These are phyloP conservation scores for Prunus fruticosa DNA, from an alignment of 306 rosid species.

Conservation along the genomic window DNA sequence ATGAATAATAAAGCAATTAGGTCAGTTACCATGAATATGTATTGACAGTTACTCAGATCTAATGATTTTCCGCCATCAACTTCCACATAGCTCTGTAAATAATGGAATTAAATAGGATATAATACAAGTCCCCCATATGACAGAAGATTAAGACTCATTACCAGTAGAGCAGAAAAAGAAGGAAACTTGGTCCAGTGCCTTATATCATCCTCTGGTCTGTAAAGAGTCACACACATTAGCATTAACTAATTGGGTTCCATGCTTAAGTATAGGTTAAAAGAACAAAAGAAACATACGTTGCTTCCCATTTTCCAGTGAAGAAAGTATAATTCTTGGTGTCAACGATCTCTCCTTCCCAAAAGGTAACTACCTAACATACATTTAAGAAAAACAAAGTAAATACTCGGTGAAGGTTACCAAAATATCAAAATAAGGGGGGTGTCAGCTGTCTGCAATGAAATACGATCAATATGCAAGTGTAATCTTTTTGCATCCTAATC, in stretches of 20 bases:
- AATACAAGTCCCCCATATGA: background rate
- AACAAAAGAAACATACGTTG: constrained; percentile 56
- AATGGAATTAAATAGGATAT: constrained; percentile 10
- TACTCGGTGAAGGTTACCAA: background rate
- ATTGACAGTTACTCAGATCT: constrained; percentile 74
- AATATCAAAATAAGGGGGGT: background rate
- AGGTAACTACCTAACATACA: constrained; percentile 76
- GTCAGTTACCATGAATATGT: constrained; percentile 76
- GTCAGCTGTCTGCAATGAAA: background rate
- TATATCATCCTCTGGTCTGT: constrained; percentile 82
- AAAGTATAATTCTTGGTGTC: constrained; percentile 89
- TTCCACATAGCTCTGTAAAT: constrained; percentile 63
- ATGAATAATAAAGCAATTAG: background rate
- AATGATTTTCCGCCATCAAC: constrained; percentile 87
- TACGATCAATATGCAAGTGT: background rate
- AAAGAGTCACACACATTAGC: constrained; percentile 4
- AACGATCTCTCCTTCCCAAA: constrained; percentile 99
- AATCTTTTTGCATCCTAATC: background rate
- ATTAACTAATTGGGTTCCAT: constrained; percentile 14
- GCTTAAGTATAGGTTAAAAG: background rate
- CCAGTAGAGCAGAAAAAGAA: constrained; percentile 68
- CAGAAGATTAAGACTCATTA: constrained; percentile 19
- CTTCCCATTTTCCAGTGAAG: constrained; percentile 99
- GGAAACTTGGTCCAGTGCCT: constrained; percentile 91
- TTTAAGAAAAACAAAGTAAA: constrained; percentile 1